Percentiles rank a stretch among this genome's conserved stretches.
Evolutionary conservation across 75 land plant genomes (phyloP).

Genomic region (Pinus taeda): DNA sequence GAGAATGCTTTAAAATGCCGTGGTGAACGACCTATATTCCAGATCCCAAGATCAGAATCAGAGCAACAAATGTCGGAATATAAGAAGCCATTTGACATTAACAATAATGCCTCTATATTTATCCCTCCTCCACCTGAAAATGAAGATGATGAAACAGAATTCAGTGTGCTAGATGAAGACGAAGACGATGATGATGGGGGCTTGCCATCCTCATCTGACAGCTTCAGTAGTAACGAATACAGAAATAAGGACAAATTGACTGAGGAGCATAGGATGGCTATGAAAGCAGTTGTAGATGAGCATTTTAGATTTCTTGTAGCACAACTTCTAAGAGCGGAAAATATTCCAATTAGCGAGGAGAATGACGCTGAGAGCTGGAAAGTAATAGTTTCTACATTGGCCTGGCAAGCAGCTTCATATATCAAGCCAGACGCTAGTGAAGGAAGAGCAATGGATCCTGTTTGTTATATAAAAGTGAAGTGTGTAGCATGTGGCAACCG

Average conservation of each 20-base stretch:
- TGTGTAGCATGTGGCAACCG: conserved; percentile 79
- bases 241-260: conserved; percentile 21
- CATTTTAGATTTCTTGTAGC: conserved; percentile 67
- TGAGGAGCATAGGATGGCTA: conserved; percentile 52
- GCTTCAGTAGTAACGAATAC: conserved; percentile 28
- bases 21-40: background rate
- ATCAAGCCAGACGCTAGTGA: conserved; percentile 68
- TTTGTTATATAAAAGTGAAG: conserved; percentile 86
- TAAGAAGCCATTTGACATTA: conserved; percentile 21
- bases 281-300: conserved; percentile 66
- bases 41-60: no score
- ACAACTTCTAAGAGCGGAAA: conserved; percentile 59
- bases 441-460: conserved; percentile 82
- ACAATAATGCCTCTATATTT: conserved; percentile 48
- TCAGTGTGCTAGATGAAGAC: conserved; percentile 51
- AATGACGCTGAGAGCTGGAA: conserved; percentile 57
- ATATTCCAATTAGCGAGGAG: conserved; percentile 60
- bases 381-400: conserved; percentile 69
- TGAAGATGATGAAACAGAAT: conserved; percentile 57
- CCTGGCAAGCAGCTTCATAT: conserved; percentile 84
- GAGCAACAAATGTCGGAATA: background rate
- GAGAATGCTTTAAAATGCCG: background rate
- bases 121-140: conserved; percentile 76
- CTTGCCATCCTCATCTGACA: conserved; percentile 44
- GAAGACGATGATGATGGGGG: conserved; percentile 82